Base-by-base conservation (phyloP, 768 basidiomycete genomes). In the Neoboletus brunneissimus region DNA sequence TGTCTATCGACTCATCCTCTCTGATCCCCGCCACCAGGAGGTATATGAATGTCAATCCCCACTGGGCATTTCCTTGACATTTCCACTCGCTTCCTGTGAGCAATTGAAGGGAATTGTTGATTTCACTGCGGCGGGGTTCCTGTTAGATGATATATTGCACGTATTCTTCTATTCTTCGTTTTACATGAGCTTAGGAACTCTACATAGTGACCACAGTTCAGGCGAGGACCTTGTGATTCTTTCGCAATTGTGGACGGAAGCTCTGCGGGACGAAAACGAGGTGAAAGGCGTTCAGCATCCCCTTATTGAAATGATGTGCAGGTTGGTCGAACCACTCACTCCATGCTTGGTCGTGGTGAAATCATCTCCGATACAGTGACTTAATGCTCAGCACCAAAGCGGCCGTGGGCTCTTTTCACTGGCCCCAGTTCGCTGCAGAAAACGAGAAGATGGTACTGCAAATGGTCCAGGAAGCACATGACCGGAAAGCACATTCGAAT, bases 41-140 rank as follows among this genome's bases (percentile, higher is more conserved):
- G 63, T 71, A 7, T 38, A 60, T 63, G 15, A 67, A 72, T 41
- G 37, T 18, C 37, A 46, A 29, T 29, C 45, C 45, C 45, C 45
- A 5, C n/a, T 46, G 9, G 18, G 18, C 27, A 11, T 29, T n/a
- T 29, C 45, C 18, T 2, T 11, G 16, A 18, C 15, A n/a, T 29
- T 13, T 20, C 48, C 48, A 20, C 25, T 38, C 12, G 49, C 49
- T 20, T 50, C 49, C 31, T 15, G 3, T n/a, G 6, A 50, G 27
- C 49, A 50, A 23, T 12, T 37, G 34, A 48, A 10, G 22, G 22
- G 22, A 12, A 48, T 48, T 18, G 1, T 48, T 11, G 16, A 48
- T 20, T 37, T 35, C 48, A 18, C 35, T 18, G 32, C 34, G 3
- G 48, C 22, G 5, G 16, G 15, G 15, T 18, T 48, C 48, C 9